Percentiles rank a stretch among this genome's conserved stretches.
These are phyloP conservation scores for Musa troglodytarum DNA, from an alignment of 176 grass and related monocot species.

Conservation along the genomic window DNA sequence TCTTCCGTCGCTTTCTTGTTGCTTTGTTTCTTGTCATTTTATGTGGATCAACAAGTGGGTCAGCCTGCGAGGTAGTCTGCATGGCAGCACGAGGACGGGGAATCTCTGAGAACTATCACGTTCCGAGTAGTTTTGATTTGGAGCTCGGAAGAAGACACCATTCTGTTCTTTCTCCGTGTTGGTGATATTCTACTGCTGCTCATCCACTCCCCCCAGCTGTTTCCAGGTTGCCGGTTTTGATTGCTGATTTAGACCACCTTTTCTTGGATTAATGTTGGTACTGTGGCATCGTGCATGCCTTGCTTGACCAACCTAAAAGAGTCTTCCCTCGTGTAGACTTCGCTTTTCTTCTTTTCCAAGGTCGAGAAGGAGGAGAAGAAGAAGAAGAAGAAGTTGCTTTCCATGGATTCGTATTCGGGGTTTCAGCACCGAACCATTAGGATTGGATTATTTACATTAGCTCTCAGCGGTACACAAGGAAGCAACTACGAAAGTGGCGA, in stretches of 20 bases:
- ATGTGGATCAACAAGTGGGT: background rate
- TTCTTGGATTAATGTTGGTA: background rate
- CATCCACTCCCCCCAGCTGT: background rate
- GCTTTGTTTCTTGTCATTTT: conserved; percentile 9
- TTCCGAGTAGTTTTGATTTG: conserved; percentile 4
- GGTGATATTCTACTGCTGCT: background rate
- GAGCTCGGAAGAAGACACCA: background rate
- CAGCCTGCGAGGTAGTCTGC: background rate
- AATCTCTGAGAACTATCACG: conserved; percentile 28
- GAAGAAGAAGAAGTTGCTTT: background rate
- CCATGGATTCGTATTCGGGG: background rate
- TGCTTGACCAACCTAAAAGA: background rate
- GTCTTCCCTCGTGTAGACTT: background rate
- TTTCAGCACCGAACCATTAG: background rate
- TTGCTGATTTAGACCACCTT: background rate
- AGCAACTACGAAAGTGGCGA: too few relatives aligned
- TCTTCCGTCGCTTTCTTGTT: conserved; percentile 2
- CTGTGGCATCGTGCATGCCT: background rate
- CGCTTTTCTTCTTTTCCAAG: background rate
- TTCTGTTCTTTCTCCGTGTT: background rate
- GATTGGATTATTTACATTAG: conserved; percentile 2
- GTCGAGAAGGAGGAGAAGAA: background rate
- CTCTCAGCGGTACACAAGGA: background rate
- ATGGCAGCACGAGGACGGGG: conserved; percentile 14
- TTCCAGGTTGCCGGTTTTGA: background rate